A percentile compares a stretch with the other conserved stretches of the same genome.
phyloP scores from a whole-genome alignment of 768 basidiomycete genomes.

The Harrya chromipes region DNA sequence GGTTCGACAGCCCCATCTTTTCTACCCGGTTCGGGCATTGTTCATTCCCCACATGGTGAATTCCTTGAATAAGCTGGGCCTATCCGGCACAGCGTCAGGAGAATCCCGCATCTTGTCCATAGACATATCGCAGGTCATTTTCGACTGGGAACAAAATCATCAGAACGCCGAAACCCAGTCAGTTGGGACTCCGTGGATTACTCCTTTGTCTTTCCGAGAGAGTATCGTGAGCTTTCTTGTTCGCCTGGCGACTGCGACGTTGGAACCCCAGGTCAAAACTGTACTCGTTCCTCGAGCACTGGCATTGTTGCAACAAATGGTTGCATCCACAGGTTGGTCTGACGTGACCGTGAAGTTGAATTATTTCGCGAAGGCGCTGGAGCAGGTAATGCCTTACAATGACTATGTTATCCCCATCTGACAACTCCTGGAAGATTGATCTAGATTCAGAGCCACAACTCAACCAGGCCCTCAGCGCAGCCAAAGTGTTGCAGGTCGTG shows the following conservation, averaged over 20 bases:
- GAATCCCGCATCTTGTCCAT: constrained; percentile 87
- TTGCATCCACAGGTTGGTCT: constrained; percentile 81
- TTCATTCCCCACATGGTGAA: constrained; percentile 94
- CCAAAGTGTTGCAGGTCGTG: constrained; percentile 86
- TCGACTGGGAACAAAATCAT: constrained; percentile 84
- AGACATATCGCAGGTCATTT: constrained; percentile 89
- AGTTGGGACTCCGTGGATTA: constrained; percentile 54
- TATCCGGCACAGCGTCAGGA: constrained; percentile 61
- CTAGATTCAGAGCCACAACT: constrained; percentile 63
- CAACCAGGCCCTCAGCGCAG: constrained; percentile 70
- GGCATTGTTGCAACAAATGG: constrained; percentile 67
- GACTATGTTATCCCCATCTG: not conserved
- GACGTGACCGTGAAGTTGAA: constrained; percentile 90
- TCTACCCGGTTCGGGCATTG: constrained; percentile 88
- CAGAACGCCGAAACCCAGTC: constrained; percentile 28
- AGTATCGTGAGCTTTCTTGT: constrained; percentile 94
- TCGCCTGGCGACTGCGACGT: constrained; percentile 73
- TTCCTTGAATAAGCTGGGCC: constrained; percentile 84
- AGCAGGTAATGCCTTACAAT: constrained; percentile 49
- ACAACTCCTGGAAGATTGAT: constrained; percentile 52
- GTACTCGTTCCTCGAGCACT: constrained; percentile 62
- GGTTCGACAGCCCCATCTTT: constrained; percentile 85
- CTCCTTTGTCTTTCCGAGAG: constrained; percentile 79
- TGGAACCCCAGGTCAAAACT: constrained; percentile 40
- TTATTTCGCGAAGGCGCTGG: constrained; percentile 83